These are phyloP conservation scores for Saitozyma sp. DNA, from an alignment of 768 basidiomycete species.

Conservation along the genomic window DNA sequence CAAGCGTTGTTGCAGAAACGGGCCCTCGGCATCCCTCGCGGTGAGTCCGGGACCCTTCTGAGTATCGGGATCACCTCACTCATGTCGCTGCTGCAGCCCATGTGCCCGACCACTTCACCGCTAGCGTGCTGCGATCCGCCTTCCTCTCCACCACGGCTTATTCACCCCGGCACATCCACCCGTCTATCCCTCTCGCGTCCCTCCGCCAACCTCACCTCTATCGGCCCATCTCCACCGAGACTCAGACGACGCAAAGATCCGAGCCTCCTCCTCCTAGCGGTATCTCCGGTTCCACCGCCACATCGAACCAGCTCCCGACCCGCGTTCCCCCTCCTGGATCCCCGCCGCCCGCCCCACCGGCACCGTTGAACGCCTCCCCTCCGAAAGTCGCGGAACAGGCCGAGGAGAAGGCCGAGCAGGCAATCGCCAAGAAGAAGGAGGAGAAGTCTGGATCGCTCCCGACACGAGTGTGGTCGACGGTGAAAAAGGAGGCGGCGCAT, in stretches of 20 bases:
- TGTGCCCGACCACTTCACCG: not conserved
- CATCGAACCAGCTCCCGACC: slow-evolving; percentile 11
- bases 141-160: slow-evolving; percentile 3
- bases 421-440: slow-evolving; percentile 33
- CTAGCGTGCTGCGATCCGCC: not conserved
- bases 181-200: slow-evolving; percentile 10
- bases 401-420: slow-evolving; percentile 24
- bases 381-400: slow-evolving; percentile 26
- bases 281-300: slow-evolving; percentile 14
- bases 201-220: slow-evolving; percentile 4
- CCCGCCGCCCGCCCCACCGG: slow-evolving; percentile 32
- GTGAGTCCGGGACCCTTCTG: no score
- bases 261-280: not conserved
- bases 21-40: no score
- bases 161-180: slow-evolving; percentile 1
- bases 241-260: not conserved
- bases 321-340: slow-evolving; percentile 29
- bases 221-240: slow-evolving; percentile 12
- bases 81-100: not conserved
- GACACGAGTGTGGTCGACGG: slow-evolving; percentile 77
- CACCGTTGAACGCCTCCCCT: slow-evolving; percentile 16
- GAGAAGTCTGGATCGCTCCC: slow-evolving; percentile 38
- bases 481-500: slow-evolving; percentile 93
- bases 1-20: no score
- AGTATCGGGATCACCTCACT: no score